Conservation (phyloP, 202 grass and related monocot genomes). For the Zizania palustris region DNA sequence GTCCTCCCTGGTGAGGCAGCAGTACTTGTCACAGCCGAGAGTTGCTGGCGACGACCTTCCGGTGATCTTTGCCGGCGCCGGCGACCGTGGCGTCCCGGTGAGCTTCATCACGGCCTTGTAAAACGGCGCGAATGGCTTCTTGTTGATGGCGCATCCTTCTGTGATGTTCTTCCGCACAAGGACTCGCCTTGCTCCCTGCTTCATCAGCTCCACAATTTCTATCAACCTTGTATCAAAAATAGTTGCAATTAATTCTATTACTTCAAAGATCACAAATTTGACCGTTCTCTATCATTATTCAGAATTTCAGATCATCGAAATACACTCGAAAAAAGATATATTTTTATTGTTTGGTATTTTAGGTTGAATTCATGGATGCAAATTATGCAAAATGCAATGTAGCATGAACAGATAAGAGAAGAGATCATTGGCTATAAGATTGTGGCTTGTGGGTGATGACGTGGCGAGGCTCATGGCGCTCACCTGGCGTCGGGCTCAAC, state of each 20-base stretch:
- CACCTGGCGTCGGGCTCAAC: slow-evolving; percentile 59
- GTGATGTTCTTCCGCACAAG: slow-evolving; percentile 55
- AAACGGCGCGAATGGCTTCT: slow-evolving; percentile 53
- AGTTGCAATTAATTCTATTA: no score
- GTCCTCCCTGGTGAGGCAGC: slow-evolving; percentile 66
- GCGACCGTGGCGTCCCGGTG: slow-evolving; percentile 34
- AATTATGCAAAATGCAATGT: neutral
- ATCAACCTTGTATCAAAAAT: slow-evolving; percentile 46
- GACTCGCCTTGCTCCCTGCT: slow-evolving; percentile 52
- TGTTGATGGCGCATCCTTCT: slow-evolving; percentile 40
- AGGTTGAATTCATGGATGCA: neutral
- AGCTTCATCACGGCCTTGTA: slow-evolving; percentile 52
- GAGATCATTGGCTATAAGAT: no score
- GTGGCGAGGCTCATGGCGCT: no score
- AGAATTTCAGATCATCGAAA: no score
- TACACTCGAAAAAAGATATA: no score
- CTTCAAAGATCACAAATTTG: no score
- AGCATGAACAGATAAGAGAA: neutral
- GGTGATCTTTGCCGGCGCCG: neutral
- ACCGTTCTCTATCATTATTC: no score
- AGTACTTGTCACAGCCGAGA: slow-evolving; percentile 49
- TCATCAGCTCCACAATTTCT: slow-evolving; percentile 68
- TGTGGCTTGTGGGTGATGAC: no score
- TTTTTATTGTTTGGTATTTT: no score
- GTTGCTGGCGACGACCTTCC: neutral